Conservation (phyloP, 2,329 filamentous ascomycete genomes). For the Hymenoscyphus linearis region DNA sequence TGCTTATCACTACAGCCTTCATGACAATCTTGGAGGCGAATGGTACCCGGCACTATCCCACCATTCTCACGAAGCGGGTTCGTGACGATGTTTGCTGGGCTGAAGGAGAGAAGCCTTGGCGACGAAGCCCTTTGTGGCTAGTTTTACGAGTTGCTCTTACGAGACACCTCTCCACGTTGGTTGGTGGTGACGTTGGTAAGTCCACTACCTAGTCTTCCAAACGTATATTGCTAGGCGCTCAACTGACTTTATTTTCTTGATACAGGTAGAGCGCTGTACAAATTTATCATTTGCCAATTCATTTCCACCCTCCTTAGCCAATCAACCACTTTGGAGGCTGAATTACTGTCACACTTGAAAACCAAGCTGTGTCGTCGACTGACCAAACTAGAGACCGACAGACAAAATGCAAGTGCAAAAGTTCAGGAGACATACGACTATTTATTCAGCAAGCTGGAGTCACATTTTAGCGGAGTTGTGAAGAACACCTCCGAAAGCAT, state of each 20-base stretch:
- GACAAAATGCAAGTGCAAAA: slow-evolving; percentile 9
- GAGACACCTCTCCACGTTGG: slow-evolving; percentile 40
- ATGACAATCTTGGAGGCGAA: slow-evolving; percentile 54
- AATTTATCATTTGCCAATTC: slow-evolving; percentile 47
- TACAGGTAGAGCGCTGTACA: slow-evolving; percentile 43
- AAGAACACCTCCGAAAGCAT: slow-evolving; percentile 29
- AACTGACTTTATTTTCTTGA: background rate
- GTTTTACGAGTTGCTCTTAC: slow-evolving; percentile 53
- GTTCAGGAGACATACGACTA: slow-evolving; percentile 21
- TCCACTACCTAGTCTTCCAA: background rate
- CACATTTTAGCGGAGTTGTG: slow-evolving; percentile 30
- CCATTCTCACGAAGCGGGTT: slow-evolving; percentile 49
- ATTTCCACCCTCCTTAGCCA: slow-evolving; percentile 43
- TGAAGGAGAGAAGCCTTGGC: slow-evolving; percentile 49
- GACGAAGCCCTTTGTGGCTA: slow-evolving; percentile 57
- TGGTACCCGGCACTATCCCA: slow-evolving; percentile 37
- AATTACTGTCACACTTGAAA: slow-evolving; percentile 38
- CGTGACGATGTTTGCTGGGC: slow-evolving; percentile 55
- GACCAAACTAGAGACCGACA: slow-evolving; percentile 48
- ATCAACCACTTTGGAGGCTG: slow-evolving; percentile 26
- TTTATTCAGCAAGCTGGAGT: slow-evolving; percentile 28
- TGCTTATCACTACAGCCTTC: slow-evolving; percentile 53
- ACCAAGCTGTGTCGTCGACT: slow-evolving; percentile 53
- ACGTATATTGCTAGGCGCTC: background rate
- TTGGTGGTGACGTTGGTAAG: slow-evolving; percentile 38